Conservation (phyloP, 176 grass and related monocot species). For the Aegilops tauschii region DNA sequence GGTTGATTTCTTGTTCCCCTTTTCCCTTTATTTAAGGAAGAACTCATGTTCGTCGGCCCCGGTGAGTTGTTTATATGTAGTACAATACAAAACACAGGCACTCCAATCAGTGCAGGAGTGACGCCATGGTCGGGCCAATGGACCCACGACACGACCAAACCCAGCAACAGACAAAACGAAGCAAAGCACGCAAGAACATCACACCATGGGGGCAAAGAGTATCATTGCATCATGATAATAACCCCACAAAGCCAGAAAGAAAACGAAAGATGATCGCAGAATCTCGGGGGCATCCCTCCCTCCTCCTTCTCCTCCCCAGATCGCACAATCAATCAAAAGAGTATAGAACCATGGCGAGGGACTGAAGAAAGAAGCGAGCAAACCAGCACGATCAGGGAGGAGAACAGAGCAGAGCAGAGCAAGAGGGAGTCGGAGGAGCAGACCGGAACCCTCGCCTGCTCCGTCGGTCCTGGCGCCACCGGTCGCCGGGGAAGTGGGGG, state of each 20-base stretch:
- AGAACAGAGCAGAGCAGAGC: neutral
- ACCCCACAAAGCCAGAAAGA: neutral
- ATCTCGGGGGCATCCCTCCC: neutral
- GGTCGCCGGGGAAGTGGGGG: neutral
- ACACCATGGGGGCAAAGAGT: neutral
- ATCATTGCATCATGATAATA: conserved; percentile 7
- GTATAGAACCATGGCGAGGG: neutral
- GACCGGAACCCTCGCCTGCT: neutral
- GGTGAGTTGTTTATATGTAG: neutral
- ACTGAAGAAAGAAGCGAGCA: neutral
- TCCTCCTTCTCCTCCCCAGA: neutral
- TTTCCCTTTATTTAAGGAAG: neutral
- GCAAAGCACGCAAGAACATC: neutral
- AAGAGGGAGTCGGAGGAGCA: neutral
- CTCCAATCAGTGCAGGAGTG: conserved; percentile 30
- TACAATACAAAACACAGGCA: neutral
- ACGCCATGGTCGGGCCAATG: conserved; percentile 13
- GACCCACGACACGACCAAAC: neutral
- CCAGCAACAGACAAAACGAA: conserved; percentile 16
- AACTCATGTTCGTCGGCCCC: conserved; percentile 5
- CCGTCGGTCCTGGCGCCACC: neutral
- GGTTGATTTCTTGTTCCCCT: neutral
- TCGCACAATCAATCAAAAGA: neutral
- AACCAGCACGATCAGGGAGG: neutral
- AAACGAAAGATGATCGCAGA: too few species aligned